Base-by-base conservation (phyloP, 768 basidiomycete species). In the Boletus eberwhitei region DNA sequence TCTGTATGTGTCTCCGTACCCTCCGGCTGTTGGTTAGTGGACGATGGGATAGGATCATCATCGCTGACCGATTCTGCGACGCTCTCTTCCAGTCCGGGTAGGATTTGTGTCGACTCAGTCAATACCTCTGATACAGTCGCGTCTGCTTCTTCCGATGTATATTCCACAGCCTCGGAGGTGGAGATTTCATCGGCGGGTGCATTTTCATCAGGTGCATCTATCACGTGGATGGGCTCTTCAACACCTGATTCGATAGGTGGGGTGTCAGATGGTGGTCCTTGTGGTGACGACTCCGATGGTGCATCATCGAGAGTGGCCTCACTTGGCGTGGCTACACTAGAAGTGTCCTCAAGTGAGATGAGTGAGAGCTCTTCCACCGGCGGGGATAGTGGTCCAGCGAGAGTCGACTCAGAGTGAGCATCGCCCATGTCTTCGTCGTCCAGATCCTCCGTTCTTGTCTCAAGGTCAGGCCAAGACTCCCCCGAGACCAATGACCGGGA, bases 301-400 rank as follows among this genome's bases (percentile, higher is more conserved):
- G 9, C 40, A 26, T 55, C 58, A n/a, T 55, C 39, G 14, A 39
- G 31, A 35, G 22, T 16, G 2, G 21, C 45, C 5, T 50, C 54
- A 8, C 31, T 14, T 14, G 41, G 21, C 12, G 34, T 5, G 35
- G 49, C 12, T 11, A 26, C 46, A 13, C 13, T 19, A 19, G 64
- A 19, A 5, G 56, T 46, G 16, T 64, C 66, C 37, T 61, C 62
- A 13, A 71, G 58, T 17, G 66, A 63, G 26, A 68, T 61, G 31
- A 72, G 61, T 1, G 64, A 52, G 16, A 68, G 50, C 40, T 59
- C 59, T 40, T 68, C 68, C 17, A 68, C 61, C 11, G 69, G 64
- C 3, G 69, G 71, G 52, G 69, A 72, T 24, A 63, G 36, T 14
- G 68, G 44, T 39, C 32, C 55, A 35, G 58, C 46, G 14, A 58